A percentile compares a stretch with the other conserved stretches of the same genome.
Conservation (phyloP, 1,284 basidiomycete species). For the Moesziomyces parantarcticus region DNA sequence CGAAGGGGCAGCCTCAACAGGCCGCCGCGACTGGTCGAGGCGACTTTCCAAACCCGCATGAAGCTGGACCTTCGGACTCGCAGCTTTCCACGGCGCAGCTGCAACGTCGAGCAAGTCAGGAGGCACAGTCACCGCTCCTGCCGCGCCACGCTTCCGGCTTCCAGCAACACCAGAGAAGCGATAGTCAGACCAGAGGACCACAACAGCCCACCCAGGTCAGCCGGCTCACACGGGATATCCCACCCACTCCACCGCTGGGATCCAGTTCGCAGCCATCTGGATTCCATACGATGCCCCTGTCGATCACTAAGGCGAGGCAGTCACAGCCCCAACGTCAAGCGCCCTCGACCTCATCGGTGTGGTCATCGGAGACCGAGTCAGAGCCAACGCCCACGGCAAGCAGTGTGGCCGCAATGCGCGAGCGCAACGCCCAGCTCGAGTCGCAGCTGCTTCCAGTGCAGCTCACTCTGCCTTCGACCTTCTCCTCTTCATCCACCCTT, state of each 20-base stretch:
- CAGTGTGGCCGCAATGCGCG: constrained; percentile 44
- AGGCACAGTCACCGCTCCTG: constrained; percentile 18
- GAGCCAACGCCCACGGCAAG: constrained; percentile 52
- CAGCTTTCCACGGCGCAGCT: constrained; percentile 37
- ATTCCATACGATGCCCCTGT: constrained; percentile 31
- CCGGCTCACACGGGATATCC: constrained; percentile 15
- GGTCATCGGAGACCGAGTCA: constrained; percentile 45
- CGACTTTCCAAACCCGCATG: constrained; percentile 31
- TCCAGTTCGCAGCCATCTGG: constrained; percentile 1
- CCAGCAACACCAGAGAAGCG: constrained; percentile 3
- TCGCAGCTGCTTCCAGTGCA: constrained; percentile 30
- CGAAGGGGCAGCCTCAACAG: constrained; percentile 1
- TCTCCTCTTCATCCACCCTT: constrained; percentile 16
- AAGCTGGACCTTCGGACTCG: constrained; percentile 12
- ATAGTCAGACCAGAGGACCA: background rate
- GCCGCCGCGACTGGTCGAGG: background rate
- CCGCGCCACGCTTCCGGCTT: constrained; percentile 5
- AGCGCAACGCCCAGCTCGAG: constrained; percentile 26
- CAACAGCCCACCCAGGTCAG: background rate
- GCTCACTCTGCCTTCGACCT: constrained; percentile 32
- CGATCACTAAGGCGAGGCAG: constrained; percentile 19
- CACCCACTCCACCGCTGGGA: constrained; percentile 33
- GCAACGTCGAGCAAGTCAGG: constrained; percentile 32
- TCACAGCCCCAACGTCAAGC: constrained; percentile 1
- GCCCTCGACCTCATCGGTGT: constrained; percentile 17